Evolutionary conservation across 2,329 filamentous ascomycete genomes (phyloP), one percentile per base, ranked within the genome.

Genomic region (Sporothrix mexicana): DNA sequence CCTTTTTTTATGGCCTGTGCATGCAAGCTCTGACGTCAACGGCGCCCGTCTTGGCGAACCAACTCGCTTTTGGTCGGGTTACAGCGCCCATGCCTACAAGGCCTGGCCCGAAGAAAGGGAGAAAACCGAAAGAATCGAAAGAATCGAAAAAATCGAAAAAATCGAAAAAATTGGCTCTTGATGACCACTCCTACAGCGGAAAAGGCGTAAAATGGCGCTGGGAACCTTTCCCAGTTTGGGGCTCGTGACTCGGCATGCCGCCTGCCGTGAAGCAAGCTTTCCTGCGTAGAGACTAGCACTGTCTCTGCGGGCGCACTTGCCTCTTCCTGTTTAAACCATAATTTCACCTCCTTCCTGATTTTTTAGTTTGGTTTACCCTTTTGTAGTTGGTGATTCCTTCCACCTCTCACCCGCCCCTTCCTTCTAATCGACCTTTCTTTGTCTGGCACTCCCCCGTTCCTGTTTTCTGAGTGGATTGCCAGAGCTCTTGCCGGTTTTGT

Each of bases 11-110:
- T 55, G 17, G 61, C 30, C 9, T 55, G 51, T 57, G n/a, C 30
- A 45, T 30, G 6, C 30, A 53, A 43, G 30, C 49, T 69, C 67
- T 69, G 67, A 69, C 67, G 67, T 69, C 67, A 69, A 69, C n/a
- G 66, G 66, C 51, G 67, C 20, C 23, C 51, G 67, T 36, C 67
- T 57, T 57, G 36, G 51, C 67, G n/a, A 45, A 30, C 49, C 20
- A 51, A 10, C 64, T 20, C 47, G 67, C 67, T 25, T 69, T 69
- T 25, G 67, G 67, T 23, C 67, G 49, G 10, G 66, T 23, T 69
- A 55, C 17, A 69, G 47, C 43, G 62, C 62, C 36, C n/a, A 8
- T 62, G 55, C 55, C 59, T 43, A 45, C 59, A 3, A 23, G 43
- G 43, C 20, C 15, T 17, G 20, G 62, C 43, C 62, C 25, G 30